A percentile compares a stretch with the other conserved stretches of the same genome.
Conservation (phyloP, 2,329 filamentous ascomycete genomes). For the Rhinocladiella mackenziei region DNA sequence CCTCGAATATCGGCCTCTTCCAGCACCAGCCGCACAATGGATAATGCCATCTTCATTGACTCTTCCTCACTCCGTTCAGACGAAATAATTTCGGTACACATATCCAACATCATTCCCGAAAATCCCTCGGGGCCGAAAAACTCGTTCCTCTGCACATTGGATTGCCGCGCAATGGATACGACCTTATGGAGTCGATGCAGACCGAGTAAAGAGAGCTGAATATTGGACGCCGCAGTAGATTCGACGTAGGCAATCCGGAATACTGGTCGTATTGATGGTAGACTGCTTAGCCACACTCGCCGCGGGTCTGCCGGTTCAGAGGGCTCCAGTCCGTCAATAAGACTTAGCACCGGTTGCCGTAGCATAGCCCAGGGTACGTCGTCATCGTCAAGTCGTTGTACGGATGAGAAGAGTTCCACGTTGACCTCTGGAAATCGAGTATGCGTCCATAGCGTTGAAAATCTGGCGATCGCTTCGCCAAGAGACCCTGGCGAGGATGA, state of each 20-base stretch:
- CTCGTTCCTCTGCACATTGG: conserved; percentile 17
- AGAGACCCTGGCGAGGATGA: conserved; percentile 34
- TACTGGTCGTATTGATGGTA: conserved; percentile 18
- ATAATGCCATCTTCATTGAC: conserved; percentile 12
- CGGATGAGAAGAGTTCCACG: conserved; percentile 18
- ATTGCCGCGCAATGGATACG: conserved; percentile 19
- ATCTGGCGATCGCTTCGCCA: conserved; percentile 62
- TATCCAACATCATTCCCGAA: conserved; percentile 18
- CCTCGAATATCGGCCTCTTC: conserved; percentile 17
- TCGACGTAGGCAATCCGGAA: conserved; percentile 21
- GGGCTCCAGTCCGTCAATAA: conserved; percentile 17
- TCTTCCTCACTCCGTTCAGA: conserved; percentile 3
- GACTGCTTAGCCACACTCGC: conserved; percentile 22
- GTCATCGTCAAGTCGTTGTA: conserved; percentile 15
- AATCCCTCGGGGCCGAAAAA: conserved; percentile 19
- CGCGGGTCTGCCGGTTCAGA: conserved; percentile 18
- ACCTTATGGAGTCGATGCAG: conserved; percentile 23
- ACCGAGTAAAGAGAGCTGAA: conserved; percentile 17
- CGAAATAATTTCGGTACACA: conserved; percentile 15
- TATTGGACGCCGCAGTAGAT: conserved; percentile 1
- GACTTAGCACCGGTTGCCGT: conserved; percentile 18
- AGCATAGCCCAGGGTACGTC: conserved; percentile 24
- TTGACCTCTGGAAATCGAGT: conserved; percentile 36
- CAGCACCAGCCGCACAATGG: conserved; percentile 18
- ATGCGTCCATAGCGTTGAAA: conserved; percentile 79